phyloP scores from a whole-genome alignment of 768 basidiomycete species.

The Auricularia auricula-judae region DNA sequence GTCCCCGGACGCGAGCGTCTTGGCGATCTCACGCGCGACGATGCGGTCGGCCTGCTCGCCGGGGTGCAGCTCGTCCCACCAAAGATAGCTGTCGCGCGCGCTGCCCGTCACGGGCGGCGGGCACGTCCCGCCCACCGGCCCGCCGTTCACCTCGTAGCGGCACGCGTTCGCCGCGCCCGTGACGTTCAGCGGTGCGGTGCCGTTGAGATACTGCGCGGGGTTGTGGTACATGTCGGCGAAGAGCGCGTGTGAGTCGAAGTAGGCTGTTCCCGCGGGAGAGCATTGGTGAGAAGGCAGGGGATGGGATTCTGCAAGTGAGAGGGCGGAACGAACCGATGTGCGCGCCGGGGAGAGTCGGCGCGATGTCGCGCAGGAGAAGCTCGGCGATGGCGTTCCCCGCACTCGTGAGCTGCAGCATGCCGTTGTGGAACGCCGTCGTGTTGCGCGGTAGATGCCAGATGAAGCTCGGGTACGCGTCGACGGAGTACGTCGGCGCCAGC shows the following conservation, averaged over 20 bases:
- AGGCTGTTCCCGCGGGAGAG: constrained; percentile 21
- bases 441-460: constrained; percentile 43
- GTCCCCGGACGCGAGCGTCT: constrained; percentile 29
- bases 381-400: constrained; percentile 42
- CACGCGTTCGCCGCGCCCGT: constrained; percentile 42
- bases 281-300: too few relatives aligned
- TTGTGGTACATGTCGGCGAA: constrained; percentile 47
- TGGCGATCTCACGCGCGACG: constrained; percentile 39
- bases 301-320: too few relatives aligned
- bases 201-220: constrained; percentile 47
- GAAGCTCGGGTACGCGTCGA: constrained; percentile 33
- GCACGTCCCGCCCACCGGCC: constrained; percentile 7
- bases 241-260: constrained; percentile 51
- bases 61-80: constrained; percentile 53
- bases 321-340: constrained; percentile 38
- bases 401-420: constrained; percentile 40
- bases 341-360: constrained; percentile 36
- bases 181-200: constrained; percentile 49
- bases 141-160: constrained; percentile 27
- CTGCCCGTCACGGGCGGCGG: constrained; percentile 27
- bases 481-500: constrained; percentile 33
- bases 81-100: constrained; percentile 47
- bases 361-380: constrained; percentile 40
- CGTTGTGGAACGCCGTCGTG: constrained; percentile 41
- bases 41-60: constrained; percentile 47